Percentiles rank a stretch among this genome's conserved stretches.
Conservation (phyloP, 2,329 filamentous ascomycete species). For the Penicillium sp. region DNA sequence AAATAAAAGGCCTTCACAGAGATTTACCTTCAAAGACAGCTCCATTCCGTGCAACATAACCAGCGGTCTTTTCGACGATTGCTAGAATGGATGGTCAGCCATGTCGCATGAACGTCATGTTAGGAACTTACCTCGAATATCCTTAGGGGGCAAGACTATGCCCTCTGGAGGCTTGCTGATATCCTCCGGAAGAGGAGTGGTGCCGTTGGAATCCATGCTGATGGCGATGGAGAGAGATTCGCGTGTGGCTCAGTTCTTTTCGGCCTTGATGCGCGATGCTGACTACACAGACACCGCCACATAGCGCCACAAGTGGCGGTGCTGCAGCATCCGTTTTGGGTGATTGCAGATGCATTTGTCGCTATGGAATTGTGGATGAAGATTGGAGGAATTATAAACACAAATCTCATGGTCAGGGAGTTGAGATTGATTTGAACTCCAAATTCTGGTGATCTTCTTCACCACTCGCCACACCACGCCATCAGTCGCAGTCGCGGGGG, state of each 20-base stretch:
- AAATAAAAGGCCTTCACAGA: background rate
- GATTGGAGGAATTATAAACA: no score
- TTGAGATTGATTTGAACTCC: no score
- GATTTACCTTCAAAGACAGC: conserved; percentile 58
- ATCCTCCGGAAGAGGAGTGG: conserved; percentile 46
- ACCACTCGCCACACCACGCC: background rate
- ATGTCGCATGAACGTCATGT: background rate
- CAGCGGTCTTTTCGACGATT: conserved; percentile 88
- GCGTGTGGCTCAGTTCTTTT: background rate
- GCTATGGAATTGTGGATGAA: no score
- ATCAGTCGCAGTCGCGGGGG: conserved; percentile 6
- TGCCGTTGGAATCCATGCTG: conserved; percentile 41
- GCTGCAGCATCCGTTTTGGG: background rate
- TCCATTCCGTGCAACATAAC: conserved; percentile 70
- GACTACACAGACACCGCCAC: conserved; percentile 1
- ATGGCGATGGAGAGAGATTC: conserved; percentile 2
- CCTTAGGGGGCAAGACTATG: conserved; percentile 76
- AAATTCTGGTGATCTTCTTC: no score
- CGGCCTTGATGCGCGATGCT: conserved; percentile 1
- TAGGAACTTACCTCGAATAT: conserved; percentile 59
- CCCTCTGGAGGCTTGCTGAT: conserved; percentile 73
- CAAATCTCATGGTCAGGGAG: no score
- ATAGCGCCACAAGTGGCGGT: background rate
- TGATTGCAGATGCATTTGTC: background rate
- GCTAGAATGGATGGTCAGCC: conserved; percentile 38